Evolutionary conservation across 495 filamentous ascomycete genomes (phyloP).

Genomic region (Penicillium turbatum): DNA sequence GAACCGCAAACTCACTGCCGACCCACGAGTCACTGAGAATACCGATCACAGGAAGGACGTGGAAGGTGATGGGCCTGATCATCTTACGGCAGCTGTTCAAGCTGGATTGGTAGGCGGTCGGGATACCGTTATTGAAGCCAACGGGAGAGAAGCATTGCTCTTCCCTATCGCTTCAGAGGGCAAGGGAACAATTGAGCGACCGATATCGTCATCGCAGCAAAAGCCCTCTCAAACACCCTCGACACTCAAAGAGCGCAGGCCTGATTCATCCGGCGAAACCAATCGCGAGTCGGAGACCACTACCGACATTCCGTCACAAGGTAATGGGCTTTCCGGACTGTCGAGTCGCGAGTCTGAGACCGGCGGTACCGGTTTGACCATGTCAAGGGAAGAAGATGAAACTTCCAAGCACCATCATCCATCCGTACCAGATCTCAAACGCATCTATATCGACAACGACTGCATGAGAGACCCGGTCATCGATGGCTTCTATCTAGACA

Average conservation of each 20-base stretch:
- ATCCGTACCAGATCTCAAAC: slow-evolving; percentile 61
- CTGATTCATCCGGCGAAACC: slow-evolving; percentile 48
- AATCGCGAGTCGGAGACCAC: slow-evolving; percentile 28
- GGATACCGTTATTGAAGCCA: slow-evolving; percentile 60
- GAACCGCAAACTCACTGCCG: slow-evolving; percentile 56
- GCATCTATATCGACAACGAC: slow-evolving; percentile 58
- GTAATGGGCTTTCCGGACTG: slow-evolving; percentile 27
- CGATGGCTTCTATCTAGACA: slow-evolving; percentile 77
- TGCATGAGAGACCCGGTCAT: slow-evolving; percentile 82
- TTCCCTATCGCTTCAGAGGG: slow-evolving; percentile 56
- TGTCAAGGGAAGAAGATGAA: slow-evolving; percentile 41
- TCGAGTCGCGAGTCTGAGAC: slow-evolving; percentile 74
- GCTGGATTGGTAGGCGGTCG: slow-evolving; percentile 55
- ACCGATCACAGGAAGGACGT: slow-evolving; percentile 68
- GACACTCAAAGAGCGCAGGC: slow-evolving; percentile 32
- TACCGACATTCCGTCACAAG: slow-evolving; percentile 9
- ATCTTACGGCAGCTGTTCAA: slow-evolving; percentile 55
- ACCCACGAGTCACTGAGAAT: slow-evolving; percentile 61
- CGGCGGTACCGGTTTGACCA: slow-evolving; percentile 47
- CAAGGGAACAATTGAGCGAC: slow-evolving; percentile 50
- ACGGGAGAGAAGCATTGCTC: slow-evolving; percentile 62
- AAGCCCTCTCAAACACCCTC: slow-evolving; percentile 18
- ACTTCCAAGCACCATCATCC: slow-evolving; percentile 47
- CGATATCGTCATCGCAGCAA: slow-evolving; percentile 32
- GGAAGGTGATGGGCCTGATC: slow-evolving; percentile 68